These are phyloP conservation scores for Wallacemonas sp. DNA, from an alignment of 208 protist genomes.

Conservation along the genomic window DNA sequence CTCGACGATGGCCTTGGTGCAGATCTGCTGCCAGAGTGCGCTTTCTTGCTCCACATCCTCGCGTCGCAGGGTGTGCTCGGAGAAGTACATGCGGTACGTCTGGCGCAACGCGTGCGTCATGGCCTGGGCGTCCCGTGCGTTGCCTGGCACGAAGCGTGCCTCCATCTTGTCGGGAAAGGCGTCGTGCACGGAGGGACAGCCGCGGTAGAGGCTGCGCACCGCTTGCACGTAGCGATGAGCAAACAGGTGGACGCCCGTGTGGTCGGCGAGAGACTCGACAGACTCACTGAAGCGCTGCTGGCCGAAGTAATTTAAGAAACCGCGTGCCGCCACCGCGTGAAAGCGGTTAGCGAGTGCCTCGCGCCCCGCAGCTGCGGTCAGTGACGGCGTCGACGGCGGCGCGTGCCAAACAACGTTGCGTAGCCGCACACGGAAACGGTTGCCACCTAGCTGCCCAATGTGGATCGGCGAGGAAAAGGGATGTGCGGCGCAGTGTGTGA, in stretches of 20 bases:
- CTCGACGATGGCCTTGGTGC: slow-evolving; percentile 56
- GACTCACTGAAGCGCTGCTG: slow-evolving; percentile 93
- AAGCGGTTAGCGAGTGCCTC: slow-evolving; percentile 24
- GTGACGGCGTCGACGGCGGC: background rate
- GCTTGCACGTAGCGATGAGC: slow-evolving; percentile 48
- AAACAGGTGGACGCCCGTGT: slow-evolving; percentile 78
- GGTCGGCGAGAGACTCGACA: slow-evolving; percentile 31
- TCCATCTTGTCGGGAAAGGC: slow-evolving; percentile 68
- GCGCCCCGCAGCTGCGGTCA: slow-evolving; percentile 4
- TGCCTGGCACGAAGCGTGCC: slow-evolving; percentile 39
- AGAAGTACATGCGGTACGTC: slow-evolving; percentile 59
- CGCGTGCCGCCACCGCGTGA: slow-evolving; percentile 21
- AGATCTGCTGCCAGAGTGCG: slow-evolving; percentile 51
- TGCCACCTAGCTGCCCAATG: slow-evolving; percentile 48
- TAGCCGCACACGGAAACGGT: slow-evolving; percentile 71
- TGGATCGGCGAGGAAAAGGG: slow-evolving; percentile 20
- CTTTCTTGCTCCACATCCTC: slow-evolving; percentile 39
- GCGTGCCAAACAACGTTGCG: slow-evolving; percentile 25
- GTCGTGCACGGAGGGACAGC: slow-evolving; percentile 45
- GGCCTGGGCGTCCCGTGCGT: slow-evolving; percentile 52
- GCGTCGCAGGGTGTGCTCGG: slow-evolving; percentile 22
- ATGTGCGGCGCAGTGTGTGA: slow-evolving; percentile 10
- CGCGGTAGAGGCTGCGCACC: slow-evolving; percentile 46
- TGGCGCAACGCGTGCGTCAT: slow-evolving; percentile 59
- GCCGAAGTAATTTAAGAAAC: slow-evolving; percentile 96